Base-by-base conservation (phyloP, 345 rosid species). In the Aquilaria sinensis region DNA sequence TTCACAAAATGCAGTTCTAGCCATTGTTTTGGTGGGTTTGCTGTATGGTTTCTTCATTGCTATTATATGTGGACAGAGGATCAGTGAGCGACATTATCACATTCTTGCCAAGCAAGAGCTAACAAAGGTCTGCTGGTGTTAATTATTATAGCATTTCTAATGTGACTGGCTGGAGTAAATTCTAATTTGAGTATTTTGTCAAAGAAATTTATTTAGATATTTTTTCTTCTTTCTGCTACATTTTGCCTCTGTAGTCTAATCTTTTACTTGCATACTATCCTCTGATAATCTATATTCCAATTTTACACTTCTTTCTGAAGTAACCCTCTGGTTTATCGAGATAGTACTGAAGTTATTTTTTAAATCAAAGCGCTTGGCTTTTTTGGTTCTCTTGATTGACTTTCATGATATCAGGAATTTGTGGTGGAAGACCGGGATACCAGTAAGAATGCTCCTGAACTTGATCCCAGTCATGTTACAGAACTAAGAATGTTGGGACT, bases 41-140 rank as follows among this genome's bases (percentile, higher is more conserved):
- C 93, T 95, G 60, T 95, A 95, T 51, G 99, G 96, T 54, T 90
- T 91, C 78, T 91, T 95, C 81, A 95, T 95, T 34, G 97, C 97
- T 62, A 95, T 95, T 66, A 95, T 95, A 76, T 95, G 99, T 72
- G 99, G 99, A 60, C 99, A 95, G 75, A 82, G 84, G 87, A 95
- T 95, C 63, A 92, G 76, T 65, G 99, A 95, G 73, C 88, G 99
- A 31, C 99, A 95, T 64, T 90, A 95, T 70, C 99, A 95, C 52
- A 84, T 95, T 70, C 97, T 95, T 51, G 99, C 96, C 65, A 95
- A 91, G 70, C 97, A 95, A 83, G 99, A 91, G 80, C 83, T 95
- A 60, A 95, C 99, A 48, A 91, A 87, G 97, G 99, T 95, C 34
- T 58, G 67, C 1, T 52, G 43, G 49, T 48, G 13, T 10, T 16